A percentile compares a stretch with the other conserved stretches of the same genome.
These are phyloP conservation scores for Mangifera indica DNA, from an alignment of 345 rosid species.

Conservation along the genomic window DNA sequence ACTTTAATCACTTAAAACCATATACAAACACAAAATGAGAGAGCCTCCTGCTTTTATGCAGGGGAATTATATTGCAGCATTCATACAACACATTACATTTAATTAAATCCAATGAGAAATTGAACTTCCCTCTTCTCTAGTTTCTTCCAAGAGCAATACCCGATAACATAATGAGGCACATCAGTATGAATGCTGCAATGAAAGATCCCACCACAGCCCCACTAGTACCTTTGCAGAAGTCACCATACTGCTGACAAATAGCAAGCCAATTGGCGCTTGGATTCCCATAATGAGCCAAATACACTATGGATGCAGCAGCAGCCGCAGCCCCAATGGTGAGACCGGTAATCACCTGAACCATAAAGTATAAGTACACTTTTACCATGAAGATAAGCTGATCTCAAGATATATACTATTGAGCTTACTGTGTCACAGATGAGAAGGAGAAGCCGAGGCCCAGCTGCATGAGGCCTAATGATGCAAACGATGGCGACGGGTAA, in stretches of 20 bases:
- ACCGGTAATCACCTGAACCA: conserved; percentile 36
- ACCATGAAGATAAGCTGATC: too few species aligned
- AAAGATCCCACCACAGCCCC: conserved; percentile 52
- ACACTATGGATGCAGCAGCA: conserved; percentile 37
- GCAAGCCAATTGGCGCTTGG: conserved; percentile 44
- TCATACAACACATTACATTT: neutral
- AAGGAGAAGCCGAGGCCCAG: conserved; percentile 43
- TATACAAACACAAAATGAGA: neutral
- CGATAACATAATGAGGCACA: conserved; percentile 37
- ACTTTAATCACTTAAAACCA: neutral
- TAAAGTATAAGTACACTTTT: neutral
- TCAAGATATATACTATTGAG: neutral
- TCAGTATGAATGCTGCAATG: conserved; percentile 25
- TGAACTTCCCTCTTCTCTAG: conserved; percentile 15
- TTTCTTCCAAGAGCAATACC: conserved; percentile 39
- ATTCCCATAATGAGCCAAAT: conserved; percentile 54
- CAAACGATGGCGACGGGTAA: conserved; percentile 56
- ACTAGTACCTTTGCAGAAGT: conserved; percentile 46
- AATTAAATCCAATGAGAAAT: neutral
- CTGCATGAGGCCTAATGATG: conserved; percentile 41
- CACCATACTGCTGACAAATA: conserved; percentile 47
- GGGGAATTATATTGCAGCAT: neutral
- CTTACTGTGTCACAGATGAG: conserved; percentile 43
- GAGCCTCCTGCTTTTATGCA: neutral
- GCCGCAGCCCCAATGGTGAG: conserved; percentile 36